Evolutionary conservation across 805 yeast species (phyloP).

Genomic region (Ogataea pini): DNA sequence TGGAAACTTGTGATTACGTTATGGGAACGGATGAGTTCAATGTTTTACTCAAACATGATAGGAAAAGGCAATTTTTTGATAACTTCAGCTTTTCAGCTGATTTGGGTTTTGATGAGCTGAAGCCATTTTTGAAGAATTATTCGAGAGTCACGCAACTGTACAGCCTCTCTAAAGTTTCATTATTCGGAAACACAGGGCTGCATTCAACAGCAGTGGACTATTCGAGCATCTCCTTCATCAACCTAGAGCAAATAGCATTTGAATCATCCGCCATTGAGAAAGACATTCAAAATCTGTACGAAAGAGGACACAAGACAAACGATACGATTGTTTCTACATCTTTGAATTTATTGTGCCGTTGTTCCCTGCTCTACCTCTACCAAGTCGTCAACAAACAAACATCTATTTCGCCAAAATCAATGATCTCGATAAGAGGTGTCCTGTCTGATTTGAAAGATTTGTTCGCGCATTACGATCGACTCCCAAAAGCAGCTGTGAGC

Average conservation of each 20-base stretch:
- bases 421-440: conserved; percentile 13
- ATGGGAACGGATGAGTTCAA: conserved; percentile 15
- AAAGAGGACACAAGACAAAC: not conserved
- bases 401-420: conserved; percentile 20
- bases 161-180: conserved; percentile 12
- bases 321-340: conserved; percentile 4
- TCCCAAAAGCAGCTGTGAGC: not conserved
- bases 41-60: conserved; percentile 6
- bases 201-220: conserved; percentile 3
- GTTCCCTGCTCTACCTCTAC: conserved; percentile 17
- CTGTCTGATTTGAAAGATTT: conserved; percentile 1
- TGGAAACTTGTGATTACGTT: conserved; percentile 1
- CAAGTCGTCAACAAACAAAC: conserved; percentile 17
- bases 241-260: conserved; percentile 11
- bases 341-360: conserved; percentile 12
- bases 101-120: conserved; percentile 11
- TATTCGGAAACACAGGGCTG: conserved; percentile 7
- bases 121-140: conserved; percentile 11
- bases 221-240: conserved; percentile 3
- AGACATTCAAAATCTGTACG: conserved; percentile 3
- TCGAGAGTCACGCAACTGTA: conserved; percentile 15
- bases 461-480: not conserved
- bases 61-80: conserved; percentile 18
- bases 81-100: conserved; percentile 11
- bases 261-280: conserved; percentile 12